phyloP scores from a whole-genome alignment of 805 yeast genomes.

The Myxozyma nipponensis region DNA sequence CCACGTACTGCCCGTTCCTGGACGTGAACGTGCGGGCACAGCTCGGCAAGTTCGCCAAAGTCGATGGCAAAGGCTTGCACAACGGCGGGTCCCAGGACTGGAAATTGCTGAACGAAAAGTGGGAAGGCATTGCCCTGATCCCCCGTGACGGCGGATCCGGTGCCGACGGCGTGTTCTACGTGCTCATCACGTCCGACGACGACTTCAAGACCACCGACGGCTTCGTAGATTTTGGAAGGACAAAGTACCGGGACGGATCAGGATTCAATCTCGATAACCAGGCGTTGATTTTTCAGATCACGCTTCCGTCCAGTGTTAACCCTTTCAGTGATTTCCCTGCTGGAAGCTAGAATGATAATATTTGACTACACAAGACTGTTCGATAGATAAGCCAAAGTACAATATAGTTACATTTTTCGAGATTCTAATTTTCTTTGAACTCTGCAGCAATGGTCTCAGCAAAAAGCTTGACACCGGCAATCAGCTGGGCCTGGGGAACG shows the following conservation, averaged over 20 bases:
- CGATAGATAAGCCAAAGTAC: background rate
- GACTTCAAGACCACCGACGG: conserved; percentile 23
- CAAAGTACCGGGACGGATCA: conserved; percentile 11
- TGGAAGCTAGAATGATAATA: conserved; percentile 1
- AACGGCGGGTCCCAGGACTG: conserved; percentile 24
- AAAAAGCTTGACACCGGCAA: conserved; percentile 36
- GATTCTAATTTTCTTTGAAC: conserved; percentile 17
- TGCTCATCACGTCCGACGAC: conserved; percentile 17
- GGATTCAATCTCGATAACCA: conserved; percentile 22
- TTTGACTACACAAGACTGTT: too few species aligned
- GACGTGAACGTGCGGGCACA: conserved; percentile 19
- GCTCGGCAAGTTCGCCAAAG: conserved; percentile 13
- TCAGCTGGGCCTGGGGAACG: conserved; percentile 38
- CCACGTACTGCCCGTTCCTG: conserved; percentile 20
- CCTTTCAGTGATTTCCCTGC: conserved; percentile 16
- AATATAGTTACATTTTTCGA: background rate
- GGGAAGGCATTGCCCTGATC: conserved; percentile 23
- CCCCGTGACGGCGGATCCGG: conserved; percentile 24
- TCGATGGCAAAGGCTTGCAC: conserved; percentile 14
- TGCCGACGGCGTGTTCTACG: conserved; percentile 19
- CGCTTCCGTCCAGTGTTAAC: conserved; percentile 9
- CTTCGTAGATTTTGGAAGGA: conserved; percentile 18
- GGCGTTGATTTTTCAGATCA: conserved; percentile 20
- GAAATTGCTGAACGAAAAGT: conserved; percentile 23
- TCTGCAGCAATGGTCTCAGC: conserved; percentile 36